Percentiles rank a stretch among this genome's conserved stretches.
These are phyloP conservation scores for Cercospora beticola DNA, from an alignment of 2,329 filamentous ascomycete genomes.

Conservation along the genomic window DNA sequence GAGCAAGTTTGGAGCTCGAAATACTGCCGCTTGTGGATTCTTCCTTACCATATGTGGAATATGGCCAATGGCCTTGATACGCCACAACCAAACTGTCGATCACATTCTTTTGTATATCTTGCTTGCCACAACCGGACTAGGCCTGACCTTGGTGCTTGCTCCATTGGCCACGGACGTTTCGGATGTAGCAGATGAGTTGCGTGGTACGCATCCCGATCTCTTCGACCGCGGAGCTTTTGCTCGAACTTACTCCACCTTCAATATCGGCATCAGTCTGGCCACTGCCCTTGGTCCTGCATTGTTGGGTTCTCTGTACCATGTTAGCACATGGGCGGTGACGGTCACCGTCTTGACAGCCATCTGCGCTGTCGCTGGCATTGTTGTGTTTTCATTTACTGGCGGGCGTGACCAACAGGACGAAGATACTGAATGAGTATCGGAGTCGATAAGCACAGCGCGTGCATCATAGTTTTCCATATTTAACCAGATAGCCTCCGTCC, in stretches of 20 bases:
- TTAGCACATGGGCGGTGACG: not conserved
- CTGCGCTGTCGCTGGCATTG: not conserved
- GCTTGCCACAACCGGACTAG: not conserved
- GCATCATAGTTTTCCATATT: not conserved
- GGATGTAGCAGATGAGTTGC: not conserved
- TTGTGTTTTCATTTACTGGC: not conserved
- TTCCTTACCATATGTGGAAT: not conserved
- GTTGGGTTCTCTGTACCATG: not conserved
- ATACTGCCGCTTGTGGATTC: not conserved
- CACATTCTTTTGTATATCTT: not conserved
- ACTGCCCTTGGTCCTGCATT: not conserved
- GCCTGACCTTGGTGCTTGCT: not conserved
- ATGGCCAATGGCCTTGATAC: not conserved
- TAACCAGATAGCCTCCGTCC: not conserved
- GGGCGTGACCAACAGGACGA: not conserved
- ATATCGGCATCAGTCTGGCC: not conserved
- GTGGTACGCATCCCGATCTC: not conserved
- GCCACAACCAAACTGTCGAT: not conserved
- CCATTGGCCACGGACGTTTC: not conserved
- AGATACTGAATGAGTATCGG: not conserved
- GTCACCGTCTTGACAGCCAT: not conserved
- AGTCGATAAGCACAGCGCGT: not conserved
- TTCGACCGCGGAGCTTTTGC: not conserved
- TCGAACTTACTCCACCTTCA: not conserved
- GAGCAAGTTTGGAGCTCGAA: not conserved